Percentiles rank a stretch among this genome's conserved stretches.
phyloP scores from a whole-genome alignment of 2,329 filamentous ascomycete genomes.

The Grosmannia huntii region DNA sequence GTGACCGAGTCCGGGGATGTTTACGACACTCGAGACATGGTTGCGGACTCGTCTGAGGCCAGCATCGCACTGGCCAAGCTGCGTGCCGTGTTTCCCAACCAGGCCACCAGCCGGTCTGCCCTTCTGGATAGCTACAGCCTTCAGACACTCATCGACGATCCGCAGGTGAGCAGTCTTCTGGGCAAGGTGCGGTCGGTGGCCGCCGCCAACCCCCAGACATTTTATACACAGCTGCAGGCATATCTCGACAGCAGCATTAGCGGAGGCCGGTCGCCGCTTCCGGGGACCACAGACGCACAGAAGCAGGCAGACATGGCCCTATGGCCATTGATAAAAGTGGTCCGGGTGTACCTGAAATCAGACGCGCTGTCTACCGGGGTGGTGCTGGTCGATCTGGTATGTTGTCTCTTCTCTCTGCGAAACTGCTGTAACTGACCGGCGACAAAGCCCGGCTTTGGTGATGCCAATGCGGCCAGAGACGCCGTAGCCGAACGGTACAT shows the following conservation, averaged over 20 bases:
- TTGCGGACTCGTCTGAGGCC: constrained; percentile 17
- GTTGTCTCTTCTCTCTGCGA: not conserved
- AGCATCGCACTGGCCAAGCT: constrained; percentile 38
- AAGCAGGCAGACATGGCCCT: constrained; percentile 17
- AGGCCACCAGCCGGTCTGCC: constrained; percentile 22
- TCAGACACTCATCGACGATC: constrained; percentile 27
- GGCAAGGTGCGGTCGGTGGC: constrained; percentile 29
- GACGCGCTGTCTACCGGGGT: constrained; percentile 21
- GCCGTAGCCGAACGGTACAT: constrained; percentile 46
- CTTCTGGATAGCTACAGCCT: constrained; percentile 23
- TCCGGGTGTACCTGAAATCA: constrained; percentile 25
- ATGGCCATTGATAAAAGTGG: constrained; percentile 41
- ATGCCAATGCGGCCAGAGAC: constrained; percentile 46
- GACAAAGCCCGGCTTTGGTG: constrained; percentile 37
- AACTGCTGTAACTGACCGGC: constrained; percentile 5
- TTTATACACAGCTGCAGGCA: constrained; percentile 31
- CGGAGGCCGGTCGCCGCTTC: constrained; percentile 18
- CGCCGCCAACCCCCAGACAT: constrained; percentile 21
- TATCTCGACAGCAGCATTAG: constrained; percentile 43
- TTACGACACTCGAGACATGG: constrained; percentile 17
- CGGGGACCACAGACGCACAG: constrained; percentile 15
- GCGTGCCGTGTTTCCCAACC: constrained; percentile 30
- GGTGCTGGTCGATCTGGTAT: constrained; percentile 31
- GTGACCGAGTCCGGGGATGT: constrained; percentile 12
- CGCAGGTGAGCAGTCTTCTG: constrained; percentile 27